phyloP scores from a whole-genome alignment of 176 grass and related monocot species.

The Guadua angustifolia region DNA sequence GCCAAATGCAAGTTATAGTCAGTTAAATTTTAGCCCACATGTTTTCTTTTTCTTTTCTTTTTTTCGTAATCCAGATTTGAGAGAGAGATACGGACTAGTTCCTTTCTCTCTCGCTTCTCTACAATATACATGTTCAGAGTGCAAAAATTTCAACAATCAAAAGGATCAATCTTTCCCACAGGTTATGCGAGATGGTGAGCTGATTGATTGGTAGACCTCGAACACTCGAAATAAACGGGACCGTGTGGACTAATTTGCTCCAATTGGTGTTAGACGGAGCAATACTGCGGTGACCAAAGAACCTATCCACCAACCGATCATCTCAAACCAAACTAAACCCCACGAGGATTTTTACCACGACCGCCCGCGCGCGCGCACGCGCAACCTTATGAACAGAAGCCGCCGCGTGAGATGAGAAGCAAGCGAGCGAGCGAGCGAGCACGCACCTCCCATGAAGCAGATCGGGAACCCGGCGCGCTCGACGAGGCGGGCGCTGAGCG shows the following conservation, averaged over 20 bases:
- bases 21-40: neutral
- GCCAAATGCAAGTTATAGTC: neutral
- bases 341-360: neutral
- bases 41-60: neutral
- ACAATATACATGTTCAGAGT: neutral
- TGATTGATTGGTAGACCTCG: neutral
- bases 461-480: constrained; percentile 72
- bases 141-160: neutral
- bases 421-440: neutral
- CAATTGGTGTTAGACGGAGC: neutral
- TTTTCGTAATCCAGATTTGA: neutral
- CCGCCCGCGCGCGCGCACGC: neutral
- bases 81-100: neutral
- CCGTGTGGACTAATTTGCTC: neutral
- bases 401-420: neutral
- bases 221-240: neutral
- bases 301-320: neutral
- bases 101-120: neutral
- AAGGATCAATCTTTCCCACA: neutral
- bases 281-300: neutral
- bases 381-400: neutral
- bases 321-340: constrained; percentile 16
- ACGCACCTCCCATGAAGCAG: constrained; percentile 84
- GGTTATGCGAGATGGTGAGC: neutral
- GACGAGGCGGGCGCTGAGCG: constrained; percentile 81